Evolutionary conservation across 1,284 basidiomycete species (phyloP), one percentile per base, ranked within the genome.

Genomic region (Papiliotrema terrestris): DNA sequence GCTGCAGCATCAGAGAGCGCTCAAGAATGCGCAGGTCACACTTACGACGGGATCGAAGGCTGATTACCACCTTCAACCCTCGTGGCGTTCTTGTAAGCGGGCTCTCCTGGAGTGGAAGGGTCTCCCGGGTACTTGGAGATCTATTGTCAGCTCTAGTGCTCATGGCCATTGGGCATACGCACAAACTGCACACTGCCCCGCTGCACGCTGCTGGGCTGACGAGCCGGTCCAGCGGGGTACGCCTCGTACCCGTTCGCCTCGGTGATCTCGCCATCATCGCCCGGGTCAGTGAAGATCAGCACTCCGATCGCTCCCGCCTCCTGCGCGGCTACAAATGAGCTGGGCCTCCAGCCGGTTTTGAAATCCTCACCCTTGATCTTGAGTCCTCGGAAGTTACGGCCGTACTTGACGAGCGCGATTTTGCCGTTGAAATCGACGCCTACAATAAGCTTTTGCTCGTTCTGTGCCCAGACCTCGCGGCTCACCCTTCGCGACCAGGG

Each of bases 151-250:
- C 25, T 25, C 35, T 11, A 13, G 17, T 25, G 45, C 23, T 6
- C n/a, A 36, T 36, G 47, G 29, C 20, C 8, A 20, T n/a, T n/a
- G 20, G 41, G 14, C 19, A 80, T 72, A 17, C 86, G 86, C 38
- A 94, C 71, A 69, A 83, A 95, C 72, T 92, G 88, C 1, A 92
- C 91, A 29, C 85, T 88, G 19, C 94, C 95, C 46, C 94, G 84
- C 75, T 97, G 86, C 13, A 94, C 85, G 36, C 68, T 71, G 37
- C 66, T 85, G 0, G 88, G 89, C 63, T 72, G 89, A 39, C 90
- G 83, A 41, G 91, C 92, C 29, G 92, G 91, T 0, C 94, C 93
- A 17, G 83, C 79, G 0, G 94, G 95, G 73, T 96, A 89, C 17
- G 84, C 79, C 43, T 80, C 75, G 67, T 86, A 89, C 2, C 88